Evolutionary conservation across 75 land plant species (phyloP).

Genomic region (Sequoia sempervirens): DNA sequence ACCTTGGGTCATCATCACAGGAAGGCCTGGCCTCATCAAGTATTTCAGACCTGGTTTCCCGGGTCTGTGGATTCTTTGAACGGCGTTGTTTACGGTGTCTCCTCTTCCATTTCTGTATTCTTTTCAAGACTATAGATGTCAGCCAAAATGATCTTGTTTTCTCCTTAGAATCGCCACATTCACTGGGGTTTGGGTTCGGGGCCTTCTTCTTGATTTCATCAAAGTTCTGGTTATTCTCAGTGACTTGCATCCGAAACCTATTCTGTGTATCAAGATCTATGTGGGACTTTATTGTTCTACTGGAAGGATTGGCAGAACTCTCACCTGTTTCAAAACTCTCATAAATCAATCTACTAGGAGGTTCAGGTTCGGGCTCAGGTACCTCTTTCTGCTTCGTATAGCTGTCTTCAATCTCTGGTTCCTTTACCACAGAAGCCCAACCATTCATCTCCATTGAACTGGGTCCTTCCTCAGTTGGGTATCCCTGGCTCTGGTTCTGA

Average conservation of each 20-base stretch:
- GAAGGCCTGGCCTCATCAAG: conserved; percentile 43
- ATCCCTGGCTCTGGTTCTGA: background rate
- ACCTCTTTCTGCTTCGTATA: background rate
- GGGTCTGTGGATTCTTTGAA: background rate
- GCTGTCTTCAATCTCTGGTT: conserved; percentile 4
- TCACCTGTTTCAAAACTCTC: conserved; percentile 11
- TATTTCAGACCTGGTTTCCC: conserved; percentile 18
- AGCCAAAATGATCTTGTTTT: conserved; percentile 56
- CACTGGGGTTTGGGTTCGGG: conserved; percentile 5
- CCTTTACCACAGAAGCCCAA: background rate
- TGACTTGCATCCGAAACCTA: conserved; percentile 7
- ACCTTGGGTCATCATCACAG: conserved; percentile 59
- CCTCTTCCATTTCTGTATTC: conserved; percentile 54
- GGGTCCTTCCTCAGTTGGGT: background rate
- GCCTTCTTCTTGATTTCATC: conserved; percentile 3
- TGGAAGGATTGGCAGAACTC: conserved; percentile 1
- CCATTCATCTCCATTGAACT: conserved; percentile 6
- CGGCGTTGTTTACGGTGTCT: conserved; percentile 24
- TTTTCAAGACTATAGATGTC: conserved; percentile 57
- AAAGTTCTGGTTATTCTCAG: background rate
- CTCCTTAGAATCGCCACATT: conserved; percentile 40
- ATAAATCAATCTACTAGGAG: background rate
- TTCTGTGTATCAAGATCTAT: conserved; percentile 43
- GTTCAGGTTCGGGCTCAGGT: background rate
- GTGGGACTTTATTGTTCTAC: conserved; percentile 50